A percentile compares a stretch with the other conserved stretches of the same genome.
These are phyloP conservation scores for Aotearoamyces nothofagi DNA, from an alignment of 2,329 filamentous ascomycete species.

Conservation along the genomic window DNA sequence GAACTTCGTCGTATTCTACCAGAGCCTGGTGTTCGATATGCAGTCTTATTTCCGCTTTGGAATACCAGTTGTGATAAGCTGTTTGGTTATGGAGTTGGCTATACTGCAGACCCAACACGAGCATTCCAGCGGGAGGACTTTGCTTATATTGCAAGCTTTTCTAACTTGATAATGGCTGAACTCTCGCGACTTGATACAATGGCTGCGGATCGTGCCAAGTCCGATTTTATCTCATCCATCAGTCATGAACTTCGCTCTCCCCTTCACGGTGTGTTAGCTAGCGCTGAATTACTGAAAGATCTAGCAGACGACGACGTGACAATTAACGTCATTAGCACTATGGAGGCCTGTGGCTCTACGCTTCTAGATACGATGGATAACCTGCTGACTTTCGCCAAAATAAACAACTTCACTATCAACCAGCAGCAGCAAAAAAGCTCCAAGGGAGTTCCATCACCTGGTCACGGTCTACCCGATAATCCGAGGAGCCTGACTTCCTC, in stretches of 20 bases:
- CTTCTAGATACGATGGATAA: slow-evolving; percentile 36
- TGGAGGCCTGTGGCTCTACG: slow-evolving; percentile 32
- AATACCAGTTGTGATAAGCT: slow-evolving; percentile 27
- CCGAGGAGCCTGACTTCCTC: too few species aligned
- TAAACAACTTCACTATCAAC: too few species aligned
- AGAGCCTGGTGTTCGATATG: slow-evolving; percentile 23
- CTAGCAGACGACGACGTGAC: too few species aligned
- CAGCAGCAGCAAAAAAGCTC: too few species aligned
- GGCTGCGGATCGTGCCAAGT: background rate
- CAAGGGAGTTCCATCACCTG: too few species aligned
- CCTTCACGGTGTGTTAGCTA: slow-evolving; percentile 39
- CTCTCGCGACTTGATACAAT: background rate
- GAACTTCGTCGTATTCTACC: slow-evolving; percentile 22
- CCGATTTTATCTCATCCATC: background rate
- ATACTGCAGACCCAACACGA: slow-evolving; percentile 26
- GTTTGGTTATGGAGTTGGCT: slow-evolving; percentile 32
- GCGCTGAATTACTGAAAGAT: slow-evolving; percentile 31
- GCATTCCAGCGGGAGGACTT: slow-evolving; percentile 32
- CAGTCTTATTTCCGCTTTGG: slow-evolving; percentile 32
- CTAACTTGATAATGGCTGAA: background rate
- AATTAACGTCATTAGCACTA: slow-evolving; percentile 21
- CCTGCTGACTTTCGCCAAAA: slow-evolving; percentile 24
- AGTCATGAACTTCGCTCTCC: slow-evolving; percentile 35
- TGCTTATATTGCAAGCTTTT: slow-evolving; percentile 9
- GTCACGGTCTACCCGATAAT: too few species aligned